phyloP scores from a whole-genome alignment of 2,329 filamentous ascomycete species.

The Rutstroemia sp. region DNA sequence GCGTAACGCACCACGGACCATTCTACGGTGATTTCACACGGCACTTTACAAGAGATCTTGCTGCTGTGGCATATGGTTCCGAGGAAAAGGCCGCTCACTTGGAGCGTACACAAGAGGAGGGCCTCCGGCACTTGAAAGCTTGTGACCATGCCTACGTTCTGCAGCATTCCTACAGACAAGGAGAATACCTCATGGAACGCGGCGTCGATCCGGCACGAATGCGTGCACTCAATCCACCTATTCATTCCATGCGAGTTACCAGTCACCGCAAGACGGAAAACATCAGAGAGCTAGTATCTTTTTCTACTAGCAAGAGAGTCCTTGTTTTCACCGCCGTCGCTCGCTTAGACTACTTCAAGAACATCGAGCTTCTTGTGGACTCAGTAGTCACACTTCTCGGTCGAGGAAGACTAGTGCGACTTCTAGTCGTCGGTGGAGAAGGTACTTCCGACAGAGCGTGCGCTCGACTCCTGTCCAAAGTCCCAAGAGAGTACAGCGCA shows the following conservation, averaged over 20 bases:
- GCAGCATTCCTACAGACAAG: slow-evolving; percentile 13
- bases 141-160: slow-evolving; percentile 11
- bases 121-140: slow-evolving; percentile 8
- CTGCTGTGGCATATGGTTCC: slow-evolving; percentile 13
- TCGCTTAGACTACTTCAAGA: slow-evolving; percentile 14
- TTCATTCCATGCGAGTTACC: slow-evolving; percentile 6
- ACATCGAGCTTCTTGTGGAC: slow-evolving; percentile 12
- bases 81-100: slow-evolving; percentile 12
- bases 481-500: slow-evolving; percentile 9
- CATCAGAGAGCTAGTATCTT: not conserved
- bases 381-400: slow-evolving; percentile 9
- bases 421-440: slow-evolving; percentile 12
- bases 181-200: slow-evolving; percentile 12
- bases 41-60: slow-evolving; percentile 9
- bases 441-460: slow-evolving; percentile 1
- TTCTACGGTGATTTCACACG: slow-evolving; percentile 12
- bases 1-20: slow-evolving; percentile 14
- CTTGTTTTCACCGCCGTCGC: slow-evolving; percentile 15
- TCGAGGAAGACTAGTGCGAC: slow-evolving; percentile 2
- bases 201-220: slow-evolving; percentile 10
- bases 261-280: not conserved
- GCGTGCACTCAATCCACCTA: slow-evolving; percentile 11
- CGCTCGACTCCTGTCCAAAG: slow-evolving; percentile 1
- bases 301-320: slow-evolving; percentile 4
- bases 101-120: slow-evolving; percentile 9